These are phyloP conservation scores for Boeremia exigua DNA, from an alignment of 2,329 filamentous ascomycete species.

Conservation along the genomic window DNA sequence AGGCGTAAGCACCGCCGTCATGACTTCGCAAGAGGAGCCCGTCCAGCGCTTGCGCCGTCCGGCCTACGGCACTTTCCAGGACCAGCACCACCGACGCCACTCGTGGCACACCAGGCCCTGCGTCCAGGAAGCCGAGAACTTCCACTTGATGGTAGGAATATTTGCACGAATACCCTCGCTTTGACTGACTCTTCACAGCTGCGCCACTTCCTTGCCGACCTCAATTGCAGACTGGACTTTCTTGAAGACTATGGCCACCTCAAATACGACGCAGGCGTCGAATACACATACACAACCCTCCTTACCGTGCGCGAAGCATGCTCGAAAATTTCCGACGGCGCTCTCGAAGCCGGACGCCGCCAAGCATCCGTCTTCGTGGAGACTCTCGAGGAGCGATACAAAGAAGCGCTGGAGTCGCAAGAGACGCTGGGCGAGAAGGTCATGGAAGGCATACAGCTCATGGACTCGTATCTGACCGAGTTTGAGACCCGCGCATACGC, in stretches of 20 bases:
- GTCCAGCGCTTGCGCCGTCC: constrained; percentile 42
- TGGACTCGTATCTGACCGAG: constrained; percentile 84
- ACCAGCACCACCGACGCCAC: constrained; percentile 52
- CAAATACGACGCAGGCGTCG: constrained; percentile 81
- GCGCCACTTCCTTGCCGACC: constrained; percentile 81
- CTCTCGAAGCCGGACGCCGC: constrained; percentile 84
- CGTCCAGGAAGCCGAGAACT: constrained; percentile 55
- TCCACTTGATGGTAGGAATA: constrained; percentile 50
- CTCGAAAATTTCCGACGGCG: constrained; percentile 85
- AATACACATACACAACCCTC: constrained; percentile 83
- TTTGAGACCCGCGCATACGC: constrained; percentile 84
- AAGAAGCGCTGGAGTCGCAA: constrained; percentile 81
- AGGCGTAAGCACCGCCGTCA: constrained; percentile 41
- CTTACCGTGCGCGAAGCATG: constrained; percentile 87
- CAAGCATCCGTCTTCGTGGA: constrained; percentile 90
- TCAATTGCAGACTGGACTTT: constrained; percentile 85
- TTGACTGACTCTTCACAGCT: constrained; percentile 57
- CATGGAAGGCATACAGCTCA: constrained; percentile 80
- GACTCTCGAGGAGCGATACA: constrained; percentile 85
- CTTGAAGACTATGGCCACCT: constrained; percentile 87
- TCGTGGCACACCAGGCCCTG: constrained; percentile 56
- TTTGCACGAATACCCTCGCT: background rate
- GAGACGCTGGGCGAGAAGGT: constrained; percentile 93
- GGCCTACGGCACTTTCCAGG: constrained; percentile 44
- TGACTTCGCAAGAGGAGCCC: constrained; percentile 53